Evolutionary conservation across 192 early-diverging fungal species (phyloP), one percentile per base, ranked within the genome.

Genomic region (Coemansia sp.): DNA sequence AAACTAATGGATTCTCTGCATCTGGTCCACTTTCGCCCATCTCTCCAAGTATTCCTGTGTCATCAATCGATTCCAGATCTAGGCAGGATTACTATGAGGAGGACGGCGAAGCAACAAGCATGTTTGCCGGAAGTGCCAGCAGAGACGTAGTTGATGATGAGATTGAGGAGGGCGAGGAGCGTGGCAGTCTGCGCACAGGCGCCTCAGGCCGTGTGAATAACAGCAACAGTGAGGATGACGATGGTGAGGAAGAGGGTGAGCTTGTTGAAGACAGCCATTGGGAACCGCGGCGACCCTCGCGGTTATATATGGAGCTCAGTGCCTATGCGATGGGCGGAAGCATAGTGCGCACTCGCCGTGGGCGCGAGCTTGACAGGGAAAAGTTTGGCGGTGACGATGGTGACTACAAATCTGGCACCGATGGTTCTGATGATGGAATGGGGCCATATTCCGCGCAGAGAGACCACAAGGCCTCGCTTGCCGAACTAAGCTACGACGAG

Each of bases 221-320:
- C 12, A 56, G 56, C 16, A 56, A 63, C 39, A 47, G 48, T 21
- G 59, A 61, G 13, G 68, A 56, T 5, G 52, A 56, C 4, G 67
- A 69, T 18, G 67, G 69, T 37, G 73, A 72, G 32, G 78, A 81
- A 43, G 78, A 81, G 61, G 78, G 78, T 40, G 78, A 81, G 67
- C 64, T 81, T 19, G 69, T 81, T 5, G 78, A 74, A 8, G 77
- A 74, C 39, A 49, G 16, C 39, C 77, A 57, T 48, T 74, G 68
- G 77, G 77, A 70, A 61, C 68, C 77, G 18, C 66, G 66, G 50
- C 68, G 68, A 9, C 62, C 65, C 9, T 67, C 63, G 15, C 71
- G 69, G 2, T 68, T 58, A 39, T 48, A 59, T 41, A 64, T 68
- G 16, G 77, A 74, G 68, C 68, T 74, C 13, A 68, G 67, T 15